A percentile compares a stretch with the other conserved stretches of the same genome.
These are phyloP conservation scores for Blastobotrys proliferans DNA, from an alignment of 1,139 yeast genomes.

Conservation along the genomic window DNA sequence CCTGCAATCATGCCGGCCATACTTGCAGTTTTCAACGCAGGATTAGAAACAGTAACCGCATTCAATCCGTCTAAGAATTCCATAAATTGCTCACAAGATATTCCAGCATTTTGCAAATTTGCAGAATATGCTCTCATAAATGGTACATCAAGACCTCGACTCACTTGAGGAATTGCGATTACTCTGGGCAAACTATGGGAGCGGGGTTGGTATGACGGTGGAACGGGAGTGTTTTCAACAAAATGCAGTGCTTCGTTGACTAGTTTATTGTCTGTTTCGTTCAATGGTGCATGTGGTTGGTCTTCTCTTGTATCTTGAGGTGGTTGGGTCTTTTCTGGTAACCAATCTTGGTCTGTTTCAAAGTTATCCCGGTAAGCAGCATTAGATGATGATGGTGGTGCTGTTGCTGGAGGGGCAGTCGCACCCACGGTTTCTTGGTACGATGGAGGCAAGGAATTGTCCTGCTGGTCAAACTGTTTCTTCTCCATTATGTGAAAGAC, in stretches of 20 bases:
- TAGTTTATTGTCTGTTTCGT: neutral
- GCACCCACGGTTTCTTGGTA: too few relatives aligned
- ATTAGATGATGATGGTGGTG: too few relatives aligned
- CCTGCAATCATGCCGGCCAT: neutral
- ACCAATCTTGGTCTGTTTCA: neutral
- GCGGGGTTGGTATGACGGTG: neutral
- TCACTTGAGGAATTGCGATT: slow-evolving; percentile 3
- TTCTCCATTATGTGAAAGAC: too few relatives aligned
- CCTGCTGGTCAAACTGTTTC: too few relatives aligned
- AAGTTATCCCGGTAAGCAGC: neutral
- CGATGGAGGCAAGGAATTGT: too few relatives aligned
- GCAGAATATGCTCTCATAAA: neutral
- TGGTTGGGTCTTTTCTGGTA: neutral
- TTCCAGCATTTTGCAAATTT: neutral
- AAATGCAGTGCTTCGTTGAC: slow-evolving; percentile 1
- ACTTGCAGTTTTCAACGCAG: neutral
- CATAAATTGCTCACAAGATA: neutral
- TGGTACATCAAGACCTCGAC: neutral
- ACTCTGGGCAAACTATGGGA: neutral
- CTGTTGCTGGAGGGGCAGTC: too few relatives aligned
- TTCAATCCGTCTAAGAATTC: slow-evolving; percentile 3
- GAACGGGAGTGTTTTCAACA: neutral
- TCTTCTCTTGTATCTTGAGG: neutral
- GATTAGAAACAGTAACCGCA: neutral
- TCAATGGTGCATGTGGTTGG: neutral